Evolutionary conservation across 371 early-diverging fungal species (phyloP), one percentile per base, ranked within the genome.

Genomic region (Syncephalastrum racemosum): DNA sequence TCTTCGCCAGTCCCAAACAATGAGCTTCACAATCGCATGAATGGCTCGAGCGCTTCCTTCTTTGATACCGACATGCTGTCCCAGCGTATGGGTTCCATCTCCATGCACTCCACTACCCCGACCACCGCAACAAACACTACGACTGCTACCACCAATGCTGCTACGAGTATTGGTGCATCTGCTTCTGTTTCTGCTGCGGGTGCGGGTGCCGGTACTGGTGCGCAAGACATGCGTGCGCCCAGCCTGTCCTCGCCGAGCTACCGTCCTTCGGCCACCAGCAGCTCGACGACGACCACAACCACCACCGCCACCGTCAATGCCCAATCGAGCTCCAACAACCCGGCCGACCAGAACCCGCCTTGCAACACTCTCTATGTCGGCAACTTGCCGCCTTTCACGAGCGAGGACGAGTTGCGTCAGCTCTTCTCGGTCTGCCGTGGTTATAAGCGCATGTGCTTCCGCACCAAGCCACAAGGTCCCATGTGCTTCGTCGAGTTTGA

Each of bases 401-500:
- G 73, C 41, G 96, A 95, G 70, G 93, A 92, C 12, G 98, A 97
- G 69, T 78, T 97, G 52, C 85, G 90, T 15, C 75, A 75, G 39
- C 54, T 96, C 44, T 97, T 97, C 73, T 76, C 82, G 6, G 66
- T 71, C 7, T 88, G 90, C 57, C 68, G 75, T 36, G 96, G 96
- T 1, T 97, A 89, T 83, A 89, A 90, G 58, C 88, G 96, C 25
- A 78, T 97, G 75, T 88, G 88, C 50, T 95, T 91, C 85, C 87
- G 91, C 42, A 82, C 84, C 48, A 90, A 96, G 59, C 80, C 88
- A 41, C 75, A 77, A 48, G 95, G 96, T 0, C 96, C 96, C 25
- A 97, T 96, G 94, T 96, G 96, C 77, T 90, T 90, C 82, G 89
- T 88, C 31, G 90, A 96, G 82, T 97, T 97, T 82, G 95, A 94